A percentile compares a stretch with the other conserved stretches of the same genome.
phyloP scores from a whole-genome alignment of 2,329 filamentous ascomycete genomes.

The Pseudogymnoascus sp. region DNA sequence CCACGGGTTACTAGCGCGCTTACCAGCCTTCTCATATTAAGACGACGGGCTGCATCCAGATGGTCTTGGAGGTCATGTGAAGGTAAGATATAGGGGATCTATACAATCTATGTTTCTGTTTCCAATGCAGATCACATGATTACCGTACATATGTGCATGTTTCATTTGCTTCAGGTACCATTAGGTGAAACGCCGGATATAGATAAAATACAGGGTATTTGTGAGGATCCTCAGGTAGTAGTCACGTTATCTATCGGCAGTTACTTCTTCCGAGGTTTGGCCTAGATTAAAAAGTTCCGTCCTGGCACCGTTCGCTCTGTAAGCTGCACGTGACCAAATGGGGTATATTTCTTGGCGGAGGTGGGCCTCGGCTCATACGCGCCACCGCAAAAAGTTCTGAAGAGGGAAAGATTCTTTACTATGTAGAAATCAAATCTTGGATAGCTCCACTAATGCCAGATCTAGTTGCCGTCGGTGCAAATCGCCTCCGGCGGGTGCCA shows the following conservation, averaged over 20 bases:
- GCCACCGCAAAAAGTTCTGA: neutral
- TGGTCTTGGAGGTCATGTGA: neutral
- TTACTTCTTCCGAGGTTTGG: neutral
- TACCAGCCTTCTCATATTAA: conserved; percentile 6
- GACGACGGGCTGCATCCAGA: neutral
- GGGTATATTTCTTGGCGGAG: neutral
- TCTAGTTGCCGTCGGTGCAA: neutral
- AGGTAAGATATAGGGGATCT: neutral
- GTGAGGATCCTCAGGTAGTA: neutral
- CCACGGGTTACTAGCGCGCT: neutral
- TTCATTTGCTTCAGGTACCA: neutral
- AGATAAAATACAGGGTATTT: neutral
- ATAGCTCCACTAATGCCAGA: conserved; percentile 1
- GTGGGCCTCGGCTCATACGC: neutral
- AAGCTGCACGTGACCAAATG: neutral
- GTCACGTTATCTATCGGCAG: neutral
- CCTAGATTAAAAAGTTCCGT: neutral
- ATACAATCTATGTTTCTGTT: neutral
- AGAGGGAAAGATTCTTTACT: neutral
- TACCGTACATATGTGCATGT: neutral
- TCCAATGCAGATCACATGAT: neutral
- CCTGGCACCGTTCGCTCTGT: neutral
- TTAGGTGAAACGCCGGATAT: neutral
- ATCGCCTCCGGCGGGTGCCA: neutral
- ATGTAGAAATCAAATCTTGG: neutral